These are phyloP conservation scores for Prunus armeniaca DNA, from an alignment of 306 rosid species.

Conservation along the genomic window DNA sequence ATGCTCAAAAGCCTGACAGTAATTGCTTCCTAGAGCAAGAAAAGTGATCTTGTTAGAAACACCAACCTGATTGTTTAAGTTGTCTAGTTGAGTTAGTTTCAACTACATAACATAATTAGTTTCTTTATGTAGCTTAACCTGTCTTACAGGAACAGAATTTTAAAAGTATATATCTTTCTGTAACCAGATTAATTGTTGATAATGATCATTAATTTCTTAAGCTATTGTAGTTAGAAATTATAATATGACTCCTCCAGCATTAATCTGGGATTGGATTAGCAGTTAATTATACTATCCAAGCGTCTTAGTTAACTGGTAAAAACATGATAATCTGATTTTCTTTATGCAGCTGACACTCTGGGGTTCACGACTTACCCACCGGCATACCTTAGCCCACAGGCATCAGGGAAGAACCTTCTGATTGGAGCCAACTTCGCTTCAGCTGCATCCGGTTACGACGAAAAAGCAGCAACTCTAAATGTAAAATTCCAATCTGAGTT, in stretches of 20 bases:
- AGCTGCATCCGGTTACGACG: constrained; percentile 96
- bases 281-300: not conserved
- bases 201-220: no score
- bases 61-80: not conserved
- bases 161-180: not conserved
- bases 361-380: constrained; percentile 75
- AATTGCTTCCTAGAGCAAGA: not conserved
- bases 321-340: not conserved
- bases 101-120: not conserved
- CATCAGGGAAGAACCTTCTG: constrained; percentile 89
- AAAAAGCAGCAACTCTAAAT: constrained; percentile 62
- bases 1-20: no score
- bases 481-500: constrained; percentile 32
- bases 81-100: constrained; percentile 11
- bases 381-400: constrained; percentile 92
- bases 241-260: not conserved
- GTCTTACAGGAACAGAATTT: not conserved
- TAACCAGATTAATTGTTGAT: not conserved
- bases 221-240: not conserved
- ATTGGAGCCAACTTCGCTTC: constrained; percentile 95
- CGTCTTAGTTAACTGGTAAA: not conserved
- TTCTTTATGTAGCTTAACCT: constrained; percentile 16
- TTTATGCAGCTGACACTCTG: constrained; percentile 64
- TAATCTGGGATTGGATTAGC: not conserved
- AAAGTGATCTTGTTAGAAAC: not conserved